These are phyloP conservation scores for Osmanthus fragrans DNA, from an alignment of 257 asterid species.

Conservation along the genomic window DNA sequence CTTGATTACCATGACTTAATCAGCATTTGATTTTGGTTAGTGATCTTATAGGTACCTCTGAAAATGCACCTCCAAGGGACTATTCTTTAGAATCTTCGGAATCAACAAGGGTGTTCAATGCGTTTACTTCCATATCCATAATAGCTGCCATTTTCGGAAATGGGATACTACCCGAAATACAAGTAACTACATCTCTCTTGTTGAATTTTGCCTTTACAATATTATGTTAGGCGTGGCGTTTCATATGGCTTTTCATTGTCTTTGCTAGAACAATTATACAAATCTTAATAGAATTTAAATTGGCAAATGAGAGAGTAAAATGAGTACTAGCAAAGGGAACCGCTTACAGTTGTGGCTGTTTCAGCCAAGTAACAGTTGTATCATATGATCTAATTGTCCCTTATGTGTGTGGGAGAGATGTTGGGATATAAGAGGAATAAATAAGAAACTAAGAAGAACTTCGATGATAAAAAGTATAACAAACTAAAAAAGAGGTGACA, in stretches of 20 bases:
- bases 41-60: constrained; percentile 47
- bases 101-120: constrained; percentile 62
- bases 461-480: not conserved
- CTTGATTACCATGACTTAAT: not conserved
- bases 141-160: constrained; percentile 94
- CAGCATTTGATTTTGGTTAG: constrained; percentile 1
- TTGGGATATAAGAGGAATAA: not conserved
- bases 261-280: not conserved
- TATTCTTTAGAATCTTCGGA: constrained; percentile 69
- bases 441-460: not conserved
- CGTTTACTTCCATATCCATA: constrained; percentile 89
- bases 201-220: not conserved
- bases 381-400: not conserved
- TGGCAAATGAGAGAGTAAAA: not conserved
- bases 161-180: constrained; percentile 95
- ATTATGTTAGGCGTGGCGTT: constrained; percentile 6
- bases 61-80: constrained; percentile 71
- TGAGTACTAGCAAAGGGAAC: not conserved
- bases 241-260: not conserved
- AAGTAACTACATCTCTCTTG: constrained; percentile 37
- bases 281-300: not conserved
- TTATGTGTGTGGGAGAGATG: not conserved
- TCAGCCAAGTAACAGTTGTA: not conserved
- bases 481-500: not conserved
- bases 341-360: not conserved